phyloP scores from a whole-genome alignment of 495 filamentous ascomycete species.

The Letharia lupina region DNA sequence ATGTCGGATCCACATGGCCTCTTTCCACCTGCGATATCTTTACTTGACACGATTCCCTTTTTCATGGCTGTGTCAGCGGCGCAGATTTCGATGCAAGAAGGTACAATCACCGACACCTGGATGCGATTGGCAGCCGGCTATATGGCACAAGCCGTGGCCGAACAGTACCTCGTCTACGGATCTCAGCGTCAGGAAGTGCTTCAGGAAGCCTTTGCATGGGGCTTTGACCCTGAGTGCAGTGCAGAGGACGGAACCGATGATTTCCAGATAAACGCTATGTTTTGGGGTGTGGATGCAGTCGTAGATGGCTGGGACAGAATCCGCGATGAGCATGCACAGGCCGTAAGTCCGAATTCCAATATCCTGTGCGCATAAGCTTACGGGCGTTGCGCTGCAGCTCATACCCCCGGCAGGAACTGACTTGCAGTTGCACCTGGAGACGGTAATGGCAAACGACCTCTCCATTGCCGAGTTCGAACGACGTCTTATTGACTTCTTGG shows the following conservation, averaged over 20 bases:
- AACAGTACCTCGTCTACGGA: conserved; percentile 37
- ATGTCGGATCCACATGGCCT: neutral
- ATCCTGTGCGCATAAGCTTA: conserved; percentile 1
- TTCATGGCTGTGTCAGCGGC: conserved; percentile 44
- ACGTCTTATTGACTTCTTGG: conserved; percentile 29
- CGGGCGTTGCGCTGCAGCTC: conserved; percentile 14
- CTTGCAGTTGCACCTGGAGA: conserved; percentile 12
- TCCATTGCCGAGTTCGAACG: conserved; percentile 24
- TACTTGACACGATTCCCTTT: conserved; percentile 36
- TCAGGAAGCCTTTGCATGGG: conserved; percentile 30
- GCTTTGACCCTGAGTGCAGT: conserved; percentile 20
- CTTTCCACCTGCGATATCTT: conserved; percentile 19
- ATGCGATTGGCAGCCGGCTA: conserved; percentile 40
- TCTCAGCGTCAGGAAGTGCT: conserved; percentile 25
- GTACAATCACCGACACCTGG: conserved; percentile 29
- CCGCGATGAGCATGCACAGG: conserved; percentile 20
- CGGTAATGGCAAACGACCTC: conserved; percentile 9
- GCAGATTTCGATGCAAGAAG: conserved; percentile 22
- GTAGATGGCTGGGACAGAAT: conserved; percentile 20
- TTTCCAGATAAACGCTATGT: conserved; percentile 25
- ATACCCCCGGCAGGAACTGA: conserved; percentile 17
- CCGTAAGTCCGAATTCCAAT: conserved; percentile 14
- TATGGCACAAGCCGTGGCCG: conserved; percentile 43
- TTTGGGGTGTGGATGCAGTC: conserved; percentile 20
- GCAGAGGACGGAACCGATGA: conserved; percentile 25